Evolutionary conservation across 2,329 filamentous ascomycete species (phyloP).

Genomic region (Madurella fahalii): DNA sequence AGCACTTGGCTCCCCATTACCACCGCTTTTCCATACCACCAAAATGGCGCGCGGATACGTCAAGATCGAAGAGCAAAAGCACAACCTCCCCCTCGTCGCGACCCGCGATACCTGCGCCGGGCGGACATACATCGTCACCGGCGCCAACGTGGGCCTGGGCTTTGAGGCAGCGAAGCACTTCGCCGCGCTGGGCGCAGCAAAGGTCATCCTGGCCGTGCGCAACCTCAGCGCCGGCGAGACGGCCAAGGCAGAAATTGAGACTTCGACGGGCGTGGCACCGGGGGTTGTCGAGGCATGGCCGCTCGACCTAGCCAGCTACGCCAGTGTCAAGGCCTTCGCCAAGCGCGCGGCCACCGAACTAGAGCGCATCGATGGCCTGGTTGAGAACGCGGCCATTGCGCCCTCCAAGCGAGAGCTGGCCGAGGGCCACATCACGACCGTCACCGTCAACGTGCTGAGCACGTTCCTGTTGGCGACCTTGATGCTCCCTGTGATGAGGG

Average conservation of each 20-base stretch:
- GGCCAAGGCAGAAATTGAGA: conserved; percentile 31
- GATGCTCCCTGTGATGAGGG: conserved; percentile 30
- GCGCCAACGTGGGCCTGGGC: conserved; percentile 42
- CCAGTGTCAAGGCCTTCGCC: conserved; percentile 39
- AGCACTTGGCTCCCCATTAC: too few species aligned
- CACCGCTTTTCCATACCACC: too few species aligned
- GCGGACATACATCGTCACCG: conserved; percentile 38
- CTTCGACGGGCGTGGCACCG: conserved; percentile 17
- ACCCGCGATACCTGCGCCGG: not conserved
- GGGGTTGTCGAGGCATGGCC: conserved; percentile 33
- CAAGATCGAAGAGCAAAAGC: not conserved
- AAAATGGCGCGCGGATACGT: too few species aligned
- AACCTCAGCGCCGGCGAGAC: conserved; percentile 31
- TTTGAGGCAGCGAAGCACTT: conserved; percentile 38
- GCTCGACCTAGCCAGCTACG: conserved; percentile 39
- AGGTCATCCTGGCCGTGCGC: conserved; percentile 40
- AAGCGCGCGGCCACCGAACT: conserved; percentile 24
- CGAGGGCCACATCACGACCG: conserved; percentile 9
- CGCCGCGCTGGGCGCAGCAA: conserved; percentile 31
- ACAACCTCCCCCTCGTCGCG: conserved; percentile 15
- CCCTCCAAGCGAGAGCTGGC: not conserved
- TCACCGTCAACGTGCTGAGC: conserved; percentile 32
- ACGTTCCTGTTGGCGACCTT: conserved; percentile 29
- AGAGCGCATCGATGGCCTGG: conserved; percentile 10
- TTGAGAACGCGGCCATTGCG: conserved; percentile 13